Evolutionary conservation across 257 asterid species (phyloP).

Genomic region (Salvia miltiorrhiza): DNA sequence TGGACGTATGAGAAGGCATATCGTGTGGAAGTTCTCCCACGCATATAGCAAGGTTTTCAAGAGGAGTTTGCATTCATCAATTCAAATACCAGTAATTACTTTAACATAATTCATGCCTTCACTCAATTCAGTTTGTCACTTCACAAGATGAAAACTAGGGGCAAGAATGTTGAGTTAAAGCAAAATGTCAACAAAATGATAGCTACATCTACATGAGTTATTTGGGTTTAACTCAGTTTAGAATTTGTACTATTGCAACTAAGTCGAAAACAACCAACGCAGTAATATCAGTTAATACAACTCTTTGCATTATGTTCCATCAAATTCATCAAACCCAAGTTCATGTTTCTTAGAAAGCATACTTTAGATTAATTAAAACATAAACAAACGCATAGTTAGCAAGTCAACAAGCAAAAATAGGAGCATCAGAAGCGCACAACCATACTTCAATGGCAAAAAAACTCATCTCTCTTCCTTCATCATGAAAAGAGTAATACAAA

Average conservation of each 20-base stretch:
- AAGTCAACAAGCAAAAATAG: background rate
- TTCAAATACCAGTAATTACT: background rate
- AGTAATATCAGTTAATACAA: background rate
- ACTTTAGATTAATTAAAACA: background rate
- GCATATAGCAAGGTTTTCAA: background rate
- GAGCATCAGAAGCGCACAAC: background rate
- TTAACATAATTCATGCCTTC: background rate
- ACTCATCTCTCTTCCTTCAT: background rate
- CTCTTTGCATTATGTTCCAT: background rate
- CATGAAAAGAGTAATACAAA: background rate
- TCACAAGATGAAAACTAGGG: background rate
- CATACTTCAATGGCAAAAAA: conserved; percentile 10
- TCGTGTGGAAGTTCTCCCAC: background rate
- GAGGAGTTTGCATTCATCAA: background rate
- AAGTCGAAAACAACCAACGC: background rate
- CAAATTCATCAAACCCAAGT: conserved; percentile 3
- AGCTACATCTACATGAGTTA: background rate
- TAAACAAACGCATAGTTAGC: background rate
- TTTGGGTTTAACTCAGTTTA: background rate
- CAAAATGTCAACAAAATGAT: background rate
- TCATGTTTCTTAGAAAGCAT: background rate
- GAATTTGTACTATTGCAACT: background rate
- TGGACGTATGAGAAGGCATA: conserved; percentile 2
- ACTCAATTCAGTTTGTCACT: background rate
- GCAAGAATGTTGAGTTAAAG: background rate